Base-by-base conservation (phyloP, 2,329 filamentous ascomycete species). In the Coleophoma crateriformis region DNA sequence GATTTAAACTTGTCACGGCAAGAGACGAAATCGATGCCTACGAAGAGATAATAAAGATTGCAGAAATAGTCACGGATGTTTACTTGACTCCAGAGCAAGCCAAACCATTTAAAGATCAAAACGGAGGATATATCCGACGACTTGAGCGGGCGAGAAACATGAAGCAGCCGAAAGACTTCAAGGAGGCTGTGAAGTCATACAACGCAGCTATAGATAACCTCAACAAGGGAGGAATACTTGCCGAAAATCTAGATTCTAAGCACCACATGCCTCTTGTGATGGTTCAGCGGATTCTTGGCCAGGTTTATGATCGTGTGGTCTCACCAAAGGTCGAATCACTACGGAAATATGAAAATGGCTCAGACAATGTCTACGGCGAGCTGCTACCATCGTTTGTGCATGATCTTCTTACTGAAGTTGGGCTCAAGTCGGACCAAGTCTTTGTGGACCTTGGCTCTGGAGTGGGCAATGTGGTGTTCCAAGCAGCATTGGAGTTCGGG, bases 371-470 rank as follows among this genome's bases (percentile, higher is more conserved):
- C 37, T 99, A 99, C 64, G 94, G 94, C 64, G 94, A 99, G 67
- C 80, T 99, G 22, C 76, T 94, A 32, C 87, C 90, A 17, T 84
- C 85, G 2, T 95, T 99, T 64, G 81, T 94, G 55, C 87, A 86
- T 54, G 82, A 85, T 50, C 89, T 97, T 52, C 84, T 99, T 58
- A 80, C 84, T 14, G 76, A 84, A 65, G 87, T 87, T 3, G 76
- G 81, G 41, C 82, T 97, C 66, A 90, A 82, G 52, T 92, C 88
- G 0, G 80, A 85, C 45, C 87, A 95, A 59, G 82, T 95, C 35
- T 97, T 99, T 65, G 85, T 99, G 52, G 94, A 99, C 64, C 78
- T 99, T 13, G 94, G 94, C 45, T 97, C 92, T 2, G 94, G 94
- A 32, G 94, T 97, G 14, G 94, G 92, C 44, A 99, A 97, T 64